These are phyloP conservation scores for Usnea hakonensis DNA, from an alignment of 495 filamentous ascomycete species.

Conservation along the genomic window DNA sequence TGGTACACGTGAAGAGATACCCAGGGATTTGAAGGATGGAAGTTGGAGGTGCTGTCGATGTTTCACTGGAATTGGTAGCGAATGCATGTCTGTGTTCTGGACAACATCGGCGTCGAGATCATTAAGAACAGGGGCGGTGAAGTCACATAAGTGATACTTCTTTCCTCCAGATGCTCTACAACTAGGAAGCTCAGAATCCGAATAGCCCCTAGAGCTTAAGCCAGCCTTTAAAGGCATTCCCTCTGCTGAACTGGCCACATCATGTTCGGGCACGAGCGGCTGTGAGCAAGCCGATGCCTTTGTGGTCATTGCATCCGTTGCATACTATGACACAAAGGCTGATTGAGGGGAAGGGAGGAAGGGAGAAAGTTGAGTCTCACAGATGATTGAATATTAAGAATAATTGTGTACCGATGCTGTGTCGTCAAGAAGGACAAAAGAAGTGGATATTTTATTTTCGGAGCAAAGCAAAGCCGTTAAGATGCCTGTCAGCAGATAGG, in stretches of 20 bases:
- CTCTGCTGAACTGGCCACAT: not conserved
- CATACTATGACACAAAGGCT: not conserved
- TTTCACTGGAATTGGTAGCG: conserved; percentile 5
- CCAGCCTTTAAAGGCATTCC: not conserved
- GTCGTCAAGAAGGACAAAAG: not conserved
- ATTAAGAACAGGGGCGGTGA: conserved; percentile 1
- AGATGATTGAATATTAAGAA: not conserved
- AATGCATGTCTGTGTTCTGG: not conserved
- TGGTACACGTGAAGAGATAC: conserved; percentile 35
- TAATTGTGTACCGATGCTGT: not conserved
- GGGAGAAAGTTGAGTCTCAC: not conserved
- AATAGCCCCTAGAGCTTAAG: conserved; percentile 12
- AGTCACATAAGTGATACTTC: not conserved
- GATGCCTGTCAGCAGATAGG: too few species aligned
- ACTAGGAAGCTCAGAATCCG: conserved; percentile 16
- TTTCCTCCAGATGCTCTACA: conserved; percentile 9
- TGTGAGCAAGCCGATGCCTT: conserved; percentile 10
- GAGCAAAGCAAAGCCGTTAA: not conserved
- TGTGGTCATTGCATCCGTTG: conserved; percentile 8
- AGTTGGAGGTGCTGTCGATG: conserved; percentile 21
- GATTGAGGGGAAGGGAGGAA: not conserved
- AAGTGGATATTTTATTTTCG: not conserved
- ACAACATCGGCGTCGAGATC: not conserved
- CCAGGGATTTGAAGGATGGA: conserved; percentile 37
- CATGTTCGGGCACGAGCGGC: conserved; percentile 6